Evolutionary conservation across 495 filamentous ascomycete species (phyloP), one percentile per base, ranked within the genome.

Genomic region (Penicillium dipodomyicola): DNA sequence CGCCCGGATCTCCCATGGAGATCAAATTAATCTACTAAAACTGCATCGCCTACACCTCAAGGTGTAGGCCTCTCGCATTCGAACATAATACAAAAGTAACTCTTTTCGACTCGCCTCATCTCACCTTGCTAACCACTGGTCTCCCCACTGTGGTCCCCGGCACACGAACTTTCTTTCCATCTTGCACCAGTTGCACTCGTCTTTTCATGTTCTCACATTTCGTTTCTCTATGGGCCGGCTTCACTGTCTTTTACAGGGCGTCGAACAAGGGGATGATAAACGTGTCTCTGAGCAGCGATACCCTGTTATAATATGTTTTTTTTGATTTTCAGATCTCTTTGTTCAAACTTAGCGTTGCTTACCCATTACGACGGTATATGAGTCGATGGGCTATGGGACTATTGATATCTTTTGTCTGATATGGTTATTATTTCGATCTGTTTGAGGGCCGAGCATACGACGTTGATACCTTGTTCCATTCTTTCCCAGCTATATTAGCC

Each of bases 281-380:
- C 73, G 76, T 73, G 67, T 77, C 69, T 67, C 72, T 74, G 69
- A 57, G 65, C 74, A 78, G 77, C 73, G 72, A 78, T 76, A 75
- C 72, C 72, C 65, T 75, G 64, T 73, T 49, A 49, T 52, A 64
- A 55, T 70, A 65, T 63, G 60, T 53, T 44, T 62, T 60, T 49
- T 20, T 20, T 20, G 12, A 58, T 59, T 52, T 64, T 49, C 47
- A 29, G 61, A 41, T 47, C 30, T 64, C 51, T 56, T 35, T 50
- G 23, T 51, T 44, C 52, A 41, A 64, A 57, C 55, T 63, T 25
- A 58, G 67, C 62, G 67, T 73, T 70, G 62, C 57, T 29, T 60
- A 62, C 32, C 45, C 55, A 12, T 56, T 35, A 46, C 54, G 63
- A 68, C 60, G 50, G 52, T 65, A 69, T 53, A 64, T 60, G 69